Percentiles rank a stretch among this genome's conserved stretches.
phyloP scores from a whole-genome alignment of 75 land plant species.

The Cryptomeria japonica region DNA sequence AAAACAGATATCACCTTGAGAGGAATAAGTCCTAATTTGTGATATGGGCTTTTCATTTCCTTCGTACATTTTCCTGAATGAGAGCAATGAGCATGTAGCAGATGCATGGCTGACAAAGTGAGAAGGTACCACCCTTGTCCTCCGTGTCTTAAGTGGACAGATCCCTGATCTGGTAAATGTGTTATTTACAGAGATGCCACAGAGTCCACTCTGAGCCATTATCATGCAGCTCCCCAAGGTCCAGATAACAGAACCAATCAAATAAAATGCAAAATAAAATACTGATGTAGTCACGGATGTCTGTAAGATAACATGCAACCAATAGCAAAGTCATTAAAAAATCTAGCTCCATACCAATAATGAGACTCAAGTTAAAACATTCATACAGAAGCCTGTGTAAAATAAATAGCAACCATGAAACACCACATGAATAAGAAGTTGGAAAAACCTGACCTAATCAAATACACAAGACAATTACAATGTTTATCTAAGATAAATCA shows the following conservation, averaged over 20 bases:
- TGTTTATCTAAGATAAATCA: background rate
- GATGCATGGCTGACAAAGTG: background rate
- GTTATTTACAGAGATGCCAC: background rate
- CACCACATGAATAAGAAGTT: background rate
- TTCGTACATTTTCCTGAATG: background rate
- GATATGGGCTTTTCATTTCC: background rate
- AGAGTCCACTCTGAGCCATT: constrained; percentile 4
- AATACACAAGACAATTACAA: background rate
- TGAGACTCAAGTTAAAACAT: background rate
- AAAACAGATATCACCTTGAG: background rate
- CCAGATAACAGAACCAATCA: background rate
- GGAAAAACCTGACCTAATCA: background rate
- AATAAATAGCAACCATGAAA: background rate
- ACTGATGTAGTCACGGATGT: background rate
- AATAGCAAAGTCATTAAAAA: background rate
- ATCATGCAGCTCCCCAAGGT: background rate
- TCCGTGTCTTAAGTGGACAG: background rate
- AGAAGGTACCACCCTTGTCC: background rate
- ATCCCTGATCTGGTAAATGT: background rate
- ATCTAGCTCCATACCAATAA: background rate
- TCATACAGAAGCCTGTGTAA: background rate
- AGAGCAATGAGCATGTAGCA: background rate
- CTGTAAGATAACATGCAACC: background rate
- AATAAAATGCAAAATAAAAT: background rate
- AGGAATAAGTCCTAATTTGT: background rate